phyloP scores from a whole-genome alignment of 2,329 filamentous ascomycete genomes.

The Orbilia oligospora region DNA sequence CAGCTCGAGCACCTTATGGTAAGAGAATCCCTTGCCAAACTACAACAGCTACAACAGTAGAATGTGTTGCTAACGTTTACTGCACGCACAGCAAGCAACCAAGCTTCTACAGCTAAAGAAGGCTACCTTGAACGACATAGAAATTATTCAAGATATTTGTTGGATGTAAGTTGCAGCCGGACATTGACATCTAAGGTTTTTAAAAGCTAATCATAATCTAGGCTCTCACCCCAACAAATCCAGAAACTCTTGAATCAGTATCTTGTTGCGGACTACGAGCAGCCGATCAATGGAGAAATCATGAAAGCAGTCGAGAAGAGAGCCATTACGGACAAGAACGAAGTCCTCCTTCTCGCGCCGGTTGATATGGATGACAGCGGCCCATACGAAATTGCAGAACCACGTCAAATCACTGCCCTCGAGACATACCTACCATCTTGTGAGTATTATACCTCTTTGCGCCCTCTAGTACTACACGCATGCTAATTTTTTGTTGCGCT shows the following conservation, averaged over 20 bases:
- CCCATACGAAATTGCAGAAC: constrained; percentile 98
- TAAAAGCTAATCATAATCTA: constrained; percentile 66
- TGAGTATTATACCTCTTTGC: constrained; percentile 85
- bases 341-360: constrained; percentile 84
- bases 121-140: constrained; percentile 97
- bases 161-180: constrained; percentile 82
- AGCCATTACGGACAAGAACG: constrained; percentile 93
- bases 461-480: background rate
- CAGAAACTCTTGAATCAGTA: constrained; percentile 99
- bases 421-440: constrained; percentile 99
- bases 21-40: constrained; percentile 64
- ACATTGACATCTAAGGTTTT: background rate
- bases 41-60: constrained; percentile 34
- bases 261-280: constrained; percentile 97
- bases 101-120: constrained; percentile 99
- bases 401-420: constrained; percentile 91
- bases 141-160: constrained; percentile 99
- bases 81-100: constrained; percentile 85
- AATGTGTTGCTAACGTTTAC: constrained; percentile 42
- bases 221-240: constrained; percentile 97
- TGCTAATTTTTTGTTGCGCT: background rate
- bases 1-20: constrained; percentile 99
- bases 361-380: constrained; percentile 99
- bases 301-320: constrained; percentile 99
- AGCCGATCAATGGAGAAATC: constrained; percentile 99